Evolutionary conservation across 441 rosid genomes (phyloP), one percentile per base, ranked within the genome.

Genomic region (Hypseocharis bilobata): DNA sequence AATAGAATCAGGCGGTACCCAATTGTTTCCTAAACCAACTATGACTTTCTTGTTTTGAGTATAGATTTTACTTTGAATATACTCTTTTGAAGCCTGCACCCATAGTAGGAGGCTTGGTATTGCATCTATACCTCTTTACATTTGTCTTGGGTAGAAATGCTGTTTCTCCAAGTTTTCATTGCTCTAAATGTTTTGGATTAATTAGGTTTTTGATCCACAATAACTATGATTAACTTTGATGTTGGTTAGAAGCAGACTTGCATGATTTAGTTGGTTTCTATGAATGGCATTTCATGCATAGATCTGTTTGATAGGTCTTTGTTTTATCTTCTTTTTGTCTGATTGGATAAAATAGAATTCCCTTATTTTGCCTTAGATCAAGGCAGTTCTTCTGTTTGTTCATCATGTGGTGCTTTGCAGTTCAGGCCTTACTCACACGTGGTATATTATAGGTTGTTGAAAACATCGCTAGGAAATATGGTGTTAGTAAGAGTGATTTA

Each of bases 401-500:
- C 3, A 19, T 32, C 58, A 4, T 60, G 27, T 60, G 10, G 40
- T 30, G 54, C 62, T 56, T 40, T 19, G 30, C 11, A 49, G 60
- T 29, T 69, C 63, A 58, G 22, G 66, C 54, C 63, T 77, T 23
- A 67, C 64, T 62, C 74, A 45, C 16, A 16, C 63, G 63, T 32
- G 17, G 11, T 60, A 66, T 61, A 56, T 67, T 62, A 52, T 75
- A 92, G 98, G 82, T 89, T 63, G 86, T 88, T 69, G 98, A 88
- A 74, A 85, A 86, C 81, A 80, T 91, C 66, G 90, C 87, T 45
- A 82, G 98, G 77, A 83, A 80, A 75, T 84, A 77, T 76, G 94
- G 98, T 36, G 84, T 90, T 52, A 86, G 88, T 76, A 92, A 92
- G 82, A 81, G 97, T 75, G 92, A 90, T 70, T 80, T 92, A 38